Conservation (phyloP, 192 early-diverging fungal genomes). For the Pilobolus umbonatus region DNA sequence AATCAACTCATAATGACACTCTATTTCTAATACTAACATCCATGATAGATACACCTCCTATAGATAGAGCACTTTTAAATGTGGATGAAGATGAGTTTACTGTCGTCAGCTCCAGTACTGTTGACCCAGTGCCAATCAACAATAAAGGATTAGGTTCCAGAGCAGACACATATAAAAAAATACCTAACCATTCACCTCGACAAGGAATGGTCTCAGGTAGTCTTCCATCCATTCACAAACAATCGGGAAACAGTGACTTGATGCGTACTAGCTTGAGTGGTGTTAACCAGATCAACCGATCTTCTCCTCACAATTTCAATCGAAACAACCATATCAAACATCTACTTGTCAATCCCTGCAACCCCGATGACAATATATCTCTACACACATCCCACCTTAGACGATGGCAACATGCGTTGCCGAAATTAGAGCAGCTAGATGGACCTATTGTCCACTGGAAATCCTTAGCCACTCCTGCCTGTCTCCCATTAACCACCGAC, state of each 20-base stretch:
- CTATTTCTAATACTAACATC: too few relatives aligned
- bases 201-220: constrained; percentile 17
- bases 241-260: constrained; percentile 33
- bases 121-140: constrained; percentile 46
- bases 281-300: constrained; percentile 9
- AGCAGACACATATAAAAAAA: constrained; percentile 8
- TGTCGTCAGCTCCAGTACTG: constrained; percentile 44
- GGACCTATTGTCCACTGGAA: constrained; percentile 78
- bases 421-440: constrained; percentile 46
- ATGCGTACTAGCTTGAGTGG: constrained; percentile 15
- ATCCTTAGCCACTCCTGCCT: constrained; percentile 88
- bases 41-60: constrained; percentile 4
- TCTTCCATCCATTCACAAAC: constrained; percentile 26
- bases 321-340: constrained; percentile 15
- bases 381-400: constrained; percentile 61
- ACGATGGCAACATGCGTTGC: constrained; percentile 90
- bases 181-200: constrained; percentile 15
- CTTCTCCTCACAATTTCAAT: constrained; percentile 20
- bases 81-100: constrained; percentile 45
- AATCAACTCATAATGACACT: too few relatives aligned
- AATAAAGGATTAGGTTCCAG: constrained; percentile 16
- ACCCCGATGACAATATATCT: constrained; percentile 51
- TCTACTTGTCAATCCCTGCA: constrained; percentile 64
- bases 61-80: neutral
- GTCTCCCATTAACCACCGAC: constrained; percentile 89